Evolutionary conservation across 208 protist genomes (phyloP).

Genomic region (Kentomonas sorsogonicus): DNA sequence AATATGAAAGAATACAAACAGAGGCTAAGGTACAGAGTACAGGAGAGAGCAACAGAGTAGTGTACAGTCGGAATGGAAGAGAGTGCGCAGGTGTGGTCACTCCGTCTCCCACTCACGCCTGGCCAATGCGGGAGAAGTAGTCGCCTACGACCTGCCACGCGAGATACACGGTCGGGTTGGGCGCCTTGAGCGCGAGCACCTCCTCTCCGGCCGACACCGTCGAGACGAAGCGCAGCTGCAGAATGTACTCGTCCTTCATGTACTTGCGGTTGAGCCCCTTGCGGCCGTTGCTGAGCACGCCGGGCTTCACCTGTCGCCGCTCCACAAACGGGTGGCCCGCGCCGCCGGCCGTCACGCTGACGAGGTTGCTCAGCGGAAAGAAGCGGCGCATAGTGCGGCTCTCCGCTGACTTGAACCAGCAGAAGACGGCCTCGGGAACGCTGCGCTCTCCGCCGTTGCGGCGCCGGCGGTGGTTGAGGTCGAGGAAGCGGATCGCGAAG

Average conservation of each 20-base stretch:
- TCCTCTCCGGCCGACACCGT: slow-evolving; percentile 35
- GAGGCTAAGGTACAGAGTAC: too few species aligned
- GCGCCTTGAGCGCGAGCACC: slow-evolving; percentile 38
- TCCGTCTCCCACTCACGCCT: neutral
- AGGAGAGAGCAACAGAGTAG: neutral
- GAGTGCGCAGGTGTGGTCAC: neutral
- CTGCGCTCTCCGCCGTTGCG: neutral
- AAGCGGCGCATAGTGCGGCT: slow-evolving; percentile 53
- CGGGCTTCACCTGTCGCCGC: slow-evolving; percentile 28
- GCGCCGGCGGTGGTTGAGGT: slow-evolving; percentile 14
- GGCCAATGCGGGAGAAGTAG: slow-evolving; percentile 49
- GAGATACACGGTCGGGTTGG: slow-evolving; percentile 38
- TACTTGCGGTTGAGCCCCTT: slow-evolving; percentile 29
- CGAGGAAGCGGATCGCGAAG: slow-evolving; percentile 58
- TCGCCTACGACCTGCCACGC: slow-evolving; percentile 59
- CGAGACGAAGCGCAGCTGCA: slow-evolving; percentile 51
- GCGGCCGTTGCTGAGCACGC: slow-evolving; percentile 31
- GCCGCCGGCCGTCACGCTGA: slow-evolving; percentile 32
- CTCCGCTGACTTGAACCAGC: slow-evolving; percentile 30
- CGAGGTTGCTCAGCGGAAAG: slow-evolving; percentile 47
- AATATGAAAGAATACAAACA: slow-evolving; percentile 9
- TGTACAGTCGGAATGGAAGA: neutral
- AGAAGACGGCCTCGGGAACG: slow-evolving; percentile 34
- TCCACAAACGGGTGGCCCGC: slow-evolving; percentile 40
- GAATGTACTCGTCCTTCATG: slow-evolving; percentile 38